Base-by-base conservation (phyloP, 2,329 filamentous ascomycete genomes). In the Botrytis fabae region DNA sequence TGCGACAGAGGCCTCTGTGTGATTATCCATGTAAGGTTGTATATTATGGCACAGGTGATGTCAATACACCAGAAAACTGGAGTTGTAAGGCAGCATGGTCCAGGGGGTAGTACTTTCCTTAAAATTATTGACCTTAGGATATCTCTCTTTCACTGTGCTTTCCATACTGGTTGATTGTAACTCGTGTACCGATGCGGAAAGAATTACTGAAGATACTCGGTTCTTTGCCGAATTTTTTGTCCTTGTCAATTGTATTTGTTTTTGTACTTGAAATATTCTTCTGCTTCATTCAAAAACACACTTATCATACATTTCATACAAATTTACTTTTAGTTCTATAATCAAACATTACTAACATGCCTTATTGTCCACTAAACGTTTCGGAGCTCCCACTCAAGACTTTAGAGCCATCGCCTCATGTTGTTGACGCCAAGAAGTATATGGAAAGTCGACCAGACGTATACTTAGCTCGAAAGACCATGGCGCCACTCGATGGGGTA, bases 1-100 rank as follows among this genome's bases (percentile, higher is more conserved):
- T 83, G 63, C 83, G 84, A 65, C 83, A 83, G 75, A 81, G 86
- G 51, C 83, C 83, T 8, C 77, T 88, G 69, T 88, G 87, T 77
- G 80, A 81, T n/a, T 78, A 74, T 73, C 78, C 78, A 16, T 54
- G n/a, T 38, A 59, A 70, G 46, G 20, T 20, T 16, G n/a, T 32
- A 32, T 32, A 32, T 32, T 3, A 32, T 4, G 32, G 32, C 32
- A 32, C 32, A 32, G 32, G 32, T 32, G 32, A 32, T 32, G 32
- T 32, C 32, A 32, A 32, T 32, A 4, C 32, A 32, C 32, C 32
- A 32, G 32, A 32, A 32, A 32, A 2, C 32, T 32, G 32, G 32
- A 32, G 32, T 32, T 32, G n/a, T 38, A 59, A 70, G 46, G 20
- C n/a, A 9, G n/a, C 42, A 25, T 69, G 44, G 6, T 35, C 14